Percentiles rank a stretch among this genome's conserved stretches.
Conservation (phyloP, 805 yeast genomes). For the Komagataella ulmi region DNA sequence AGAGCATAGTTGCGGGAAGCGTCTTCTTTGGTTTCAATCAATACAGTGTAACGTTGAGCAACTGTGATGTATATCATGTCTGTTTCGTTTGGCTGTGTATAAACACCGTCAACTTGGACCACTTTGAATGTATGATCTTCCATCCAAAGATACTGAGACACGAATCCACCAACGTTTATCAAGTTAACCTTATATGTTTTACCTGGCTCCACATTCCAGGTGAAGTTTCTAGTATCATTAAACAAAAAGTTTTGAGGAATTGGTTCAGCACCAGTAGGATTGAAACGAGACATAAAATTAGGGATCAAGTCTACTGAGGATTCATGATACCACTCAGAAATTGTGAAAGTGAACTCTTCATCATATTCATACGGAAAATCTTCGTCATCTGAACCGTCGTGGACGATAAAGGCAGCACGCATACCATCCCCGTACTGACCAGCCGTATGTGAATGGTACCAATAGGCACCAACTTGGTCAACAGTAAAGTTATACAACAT, state of each 20-base stretch:
- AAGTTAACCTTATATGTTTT: constrained; percentile 75
- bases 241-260: constrained; percentile 72
- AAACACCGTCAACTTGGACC: constrained; percentile 86
- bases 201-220: constrained; percentile 74
- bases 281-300: constrained; percentile 52
- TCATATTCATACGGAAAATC: constrained; percentile 52
- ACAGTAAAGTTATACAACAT: constrained; percentile 82
- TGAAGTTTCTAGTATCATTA: constrained; percentile 67
- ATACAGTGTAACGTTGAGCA: constrained; percentile 84
- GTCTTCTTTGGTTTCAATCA: constrained; percentile 58
- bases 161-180: constrained; percentile 82
- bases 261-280: constrained; percentile 98
- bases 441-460: constrained; percentile 93
- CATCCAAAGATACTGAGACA: constrained; percentile 78
- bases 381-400: constrained; percentile 27
- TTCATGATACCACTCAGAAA: constrained; percentile 86
- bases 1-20: constrained; percentile 62
- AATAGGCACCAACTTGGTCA: constrained; percentile 77
- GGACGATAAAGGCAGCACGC: constrained; percentile 69
- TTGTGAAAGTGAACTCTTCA: constrained; percentile 21
- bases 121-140: constrained; percentile 82
- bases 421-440: constrained; percentile 94
- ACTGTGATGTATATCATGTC: constrained; percentile 66
- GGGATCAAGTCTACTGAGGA: constrained; percentile 35
- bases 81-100: constrained; percentile 65